phyloP scores from a whole-genome alignment of 23 red algal species.

The Chondrus crispus region DNA sequence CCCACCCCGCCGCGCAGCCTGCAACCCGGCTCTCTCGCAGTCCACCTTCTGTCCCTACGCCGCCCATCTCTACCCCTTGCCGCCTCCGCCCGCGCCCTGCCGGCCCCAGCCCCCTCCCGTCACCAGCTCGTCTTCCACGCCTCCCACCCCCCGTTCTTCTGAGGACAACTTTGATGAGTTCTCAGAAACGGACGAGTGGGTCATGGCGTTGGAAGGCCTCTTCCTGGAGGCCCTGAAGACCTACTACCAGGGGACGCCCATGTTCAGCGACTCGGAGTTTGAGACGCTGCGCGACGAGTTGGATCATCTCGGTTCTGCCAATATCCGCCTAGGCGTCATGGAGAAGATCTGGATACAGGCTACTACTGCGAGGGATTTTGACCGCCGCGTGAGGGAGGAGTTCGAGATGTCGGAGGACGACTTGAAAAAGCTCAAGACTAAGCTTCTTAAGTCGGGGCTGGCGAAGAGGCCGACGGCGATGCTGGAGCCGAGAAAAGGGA shows the following conservation, averaged over 20 bases:
- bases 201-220: conserved; percentile 65
- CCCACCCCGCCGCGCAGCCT: no score
- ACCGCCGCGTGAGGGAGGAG: conserved; percentile 75
- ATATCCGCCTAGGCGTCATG: conserved; percentile 67
- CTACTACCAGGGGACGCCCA: conserved; percentile 79
- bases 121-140: background rate
- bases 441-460: conserved; percentile 47
- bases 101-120: background rate
- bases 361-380: conserved; percentile 86
- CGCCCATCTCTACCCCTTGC: background rate
- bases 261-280: conserved; percentile 88
- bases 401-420: conserved; percentile 78
- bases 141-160: background rate
- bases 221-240: conserved; percentile 73
- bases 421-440: conserved; percentile 67
- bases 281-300: conserved; percentile 92
- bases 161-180: background rate
- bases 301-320: conserved; percentile 69
- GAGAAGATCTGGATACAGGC: conserved; percentile 95
- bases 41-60: no score
- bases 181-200: conserved; percentile 5
- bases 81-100: background rate
- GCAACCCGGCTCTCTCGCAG: background rate
- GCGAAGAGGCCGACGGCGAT: conserved; percentile 12
- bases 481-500: no score